Percentiles rank a stretch among this genome's conserved stretches.
Conservation (phyloP, 345 rosid species). For the Eutrema yunnanense region DNA sequence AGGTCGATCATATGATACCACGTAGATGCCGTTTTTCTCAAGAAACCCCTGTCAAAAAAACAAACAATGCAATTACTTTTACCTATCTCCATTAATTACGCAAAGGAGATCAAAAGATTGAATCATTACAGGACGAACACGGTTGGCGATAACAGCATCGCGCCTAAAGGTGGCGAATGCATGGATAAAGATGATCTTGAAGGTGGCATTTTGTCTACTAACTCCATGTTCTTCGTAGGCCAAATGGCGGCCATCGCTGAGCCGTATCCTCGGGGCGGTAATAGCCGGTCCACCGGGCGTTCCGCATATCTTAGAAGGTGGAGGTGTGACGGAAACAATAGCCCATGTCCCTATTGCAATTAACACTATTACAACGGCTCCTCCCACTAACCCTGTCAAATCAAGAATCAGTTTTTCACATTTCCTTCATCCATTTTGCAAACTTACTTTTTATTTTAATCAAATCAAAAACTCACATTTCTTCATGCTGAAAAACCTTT, state of each 20-base stretch:
- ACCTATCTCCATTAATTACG: too few relatives aligned
- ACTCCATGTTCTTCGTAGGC: conserved; percentile 56
- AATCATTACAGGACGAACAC: conserved; percentile 30
- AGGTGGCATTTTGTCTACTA: conserved; percentile 43
- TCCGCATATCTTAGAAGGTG: conserved; percentile 43
- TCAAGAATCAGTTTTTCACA: background rate
- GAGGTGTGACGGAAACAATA: conserved; percentile 38
- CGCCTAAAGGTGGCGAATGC: conserved; percentile 43
- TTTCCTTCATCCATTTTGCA: background rate
- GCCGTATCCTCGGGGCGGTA: conserved; percentile 49
- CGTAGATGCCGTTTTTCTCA: conserved; percentile 58
- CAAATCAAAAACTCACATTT: conserved; percentile 13
- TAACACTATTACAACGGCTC: conserved; percentile 1
- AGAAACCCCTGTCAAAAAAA: conserved; percentile 47
- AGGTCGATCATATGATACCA: conserved; percentile 74
- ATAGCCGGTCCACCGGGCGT: conserved; percentile 44
- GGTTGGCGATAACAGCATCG: conserved; percentile 32
- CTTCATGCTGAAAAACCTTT: conserved; percentile 8
- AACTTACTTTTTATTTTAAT: background rate
- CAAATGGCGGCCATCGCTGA: conserved; percentile 52
- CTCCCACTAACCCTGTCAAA: conserved; percentile 9
- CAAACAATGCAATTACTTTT: too few relatives aligned
- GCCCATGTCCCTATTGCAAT: conserved; percentile 44
- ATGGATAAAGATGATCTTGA: conserved; percentile 46
- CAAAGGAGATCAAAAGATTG: background rate